Base-by-base conservation (phyloP, 805 yeast genomes). In the Maudiozyma turicensis region DNA sequence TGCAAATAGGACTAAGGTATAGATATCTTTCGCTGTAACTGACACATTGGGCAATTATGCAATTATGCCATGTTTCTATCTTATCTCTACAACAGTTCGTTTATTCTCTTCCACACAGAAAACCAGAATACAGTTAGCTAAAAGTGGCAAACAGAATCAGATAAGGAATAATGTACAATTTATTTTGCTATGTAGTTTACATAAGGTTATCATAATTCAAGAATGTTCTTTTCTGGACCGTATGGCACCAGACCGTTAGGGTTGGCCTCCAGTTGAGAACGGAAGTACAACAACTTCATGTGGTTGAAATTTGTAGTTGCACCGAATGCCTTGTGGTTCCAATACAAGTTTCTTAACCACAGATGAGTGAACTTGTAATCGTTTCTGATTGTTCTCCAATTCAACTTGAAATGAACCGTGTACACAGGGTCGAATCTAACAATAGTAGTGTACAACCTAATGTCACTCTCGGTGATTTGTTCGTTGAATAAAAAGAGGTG, bases 391-490 rank as follows among this genome's bases (percentile, higher is more conserved):
- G 81, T 83, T 46, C 81, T 81, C 51, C 86, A 65, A 67, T 91
- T 90, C 66, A 95, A 85, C 70, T 90, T 91, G 78, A 90, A 91
- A 66, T 90, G 97, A 66, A 88, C 95, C 48, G 84, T 90, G 63
- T 91, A 90, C 28, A 88, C 95, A 1, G 93, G 84, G 65, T 90
- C 97, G 60, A 91, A 90, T 58, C 98, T 78, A 41, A 88, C 73
- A 51, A 90, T 81, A 2, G 97, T 90, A 28, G 96, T 80, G 70
- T 69, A 90, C 46, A 90, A 76, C 53, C 97, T 75, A 50, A 90
- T 72, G 64, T 90, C 98, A 8, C 95, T 93, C 69, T 91, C 96
- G 1, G 96, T 89, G 48, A 90, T 68, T 41, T 66, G 69, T 50
- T 79, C 72, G 6, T 90, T 90, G 8, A 79, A 59, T 45, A 88